These are phyloP conservation scores for Pichia sp. DNA, from an alignment of 1,139 yeast genomes.

Conservation along the genomic window DNA sequence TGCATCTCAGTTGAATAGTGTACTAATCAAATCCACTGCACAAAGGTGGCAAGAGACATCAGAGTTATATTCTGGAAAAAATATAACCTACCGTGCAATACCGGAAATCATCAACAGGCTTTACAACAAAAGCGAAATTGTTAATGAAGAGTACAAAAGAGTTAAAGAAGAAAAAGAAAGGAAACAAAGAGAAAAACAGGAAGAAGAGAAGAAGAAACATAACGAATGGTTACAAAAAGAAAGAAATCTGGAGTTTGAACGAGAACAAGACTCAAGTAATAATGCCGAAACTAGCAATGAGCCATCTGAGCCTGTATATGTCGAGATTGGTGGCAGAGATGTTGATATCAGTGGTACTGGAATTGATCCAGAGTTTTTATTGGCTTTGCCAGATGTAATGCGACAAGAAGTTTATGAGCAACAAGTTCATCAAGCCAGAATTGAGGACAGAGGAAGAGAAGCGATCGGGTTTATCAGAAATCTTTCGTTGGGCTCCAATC, in stretches of 20 bases:
- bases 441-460: conserved; percentile 41
- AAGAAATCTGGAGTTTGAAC: conserved; percentile 17
- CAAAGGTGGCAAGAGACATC: conserved; percentile 70
- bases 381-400: conserved; percentile 90
- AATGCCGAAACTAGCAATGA: conserved; percentile 4
- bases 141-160: conserved; percentile 34
- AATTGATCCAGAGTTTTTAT: conserved; percentile 85
- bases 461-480: conserved; percentile 35
- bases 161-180: conserved; percentile 36
- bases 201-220: conserved; percentile 30
- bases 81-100: conserved; percentile 38
- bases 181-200: conserved; percentile 29
- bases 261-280: conserved; percentile 28
- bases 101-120: conserved; percentile 51
- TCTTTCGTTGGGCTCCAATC: conserved; percentile 7
- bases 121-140: conserved; percentile 44
- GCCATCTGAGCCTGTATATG: conserved; percentile 55
- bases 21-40: conserved; percentile 48
- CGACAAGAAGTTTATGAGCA: conserved; percentile 89
- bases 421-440: conserved; percentile 60
- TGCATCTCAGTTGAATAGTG: conserved; percentile 21
- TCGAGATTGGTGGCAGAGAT: conserved; percentile 70
- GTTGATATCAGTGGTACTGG: conserved; percentile 81
- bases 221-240: conserved; percentile 25
- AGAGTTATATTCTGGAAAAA: conserved; percentile 40